Evolutionary conservation across 1,284 basidiomycete species (phyloP).

Genomic region (Tylopilus sp.): DNA sequence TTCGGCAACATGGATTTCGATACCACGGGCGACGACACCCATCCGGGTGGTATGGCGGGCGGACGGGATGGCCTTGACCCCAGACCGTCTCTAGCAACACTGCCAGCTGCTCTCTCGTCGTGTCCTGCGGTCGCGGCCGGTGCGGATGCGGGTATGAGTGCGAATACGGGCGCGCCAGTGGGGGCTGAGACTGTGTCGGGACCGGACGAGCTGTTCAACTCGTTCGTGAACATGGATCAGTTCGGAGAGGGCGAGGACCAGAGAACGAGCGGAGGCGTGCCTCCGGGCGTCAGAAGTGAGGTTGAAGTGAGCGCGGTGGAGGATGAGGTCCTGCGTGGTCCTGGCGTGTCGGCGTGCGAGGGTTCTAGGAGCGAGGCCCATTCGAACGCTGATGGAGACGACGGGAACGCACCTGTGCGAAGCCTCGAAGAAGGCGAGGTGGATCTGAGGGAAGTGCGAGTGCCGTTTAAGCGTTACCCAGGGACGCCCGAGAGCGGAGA

Average conservation of each 20-base stretch:
- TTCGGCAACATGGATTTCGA: constrained; percentile 19
- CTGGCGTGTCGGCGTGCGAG: neutral
- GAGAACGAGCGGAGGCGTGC: neutral
- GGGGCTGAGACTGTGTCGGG: constrained; percentile 9
- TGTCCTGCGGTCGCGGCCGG: neutral
- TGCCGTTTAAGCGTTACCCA: neutral
- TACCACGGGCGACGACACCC: neutral
- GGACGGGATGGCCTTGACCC: constrained; percentile 10
- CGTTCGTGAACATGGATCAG: constrained; percentile 29
- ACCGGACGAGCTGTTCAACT: constrained; percentile 21
- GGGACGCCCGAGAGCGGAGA: constrained; percentile 19
- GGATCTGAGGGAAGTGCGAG: constrained; percentile 2
- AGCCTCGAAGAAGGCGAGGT: constrained; percentile 25
- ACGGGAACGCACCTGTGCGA: constrained; percentile 6
- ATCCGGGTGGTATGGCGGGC: neutral
- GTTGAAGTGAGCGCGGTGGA: neutral
- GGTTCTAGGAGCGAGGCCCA: neutral
- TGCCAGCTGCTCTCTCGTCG: neutral
- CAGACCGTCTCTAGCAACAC: constrained; percentile 1
- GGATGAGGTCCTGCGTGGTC: neutral
- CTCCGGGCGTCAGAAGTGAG: neutral
- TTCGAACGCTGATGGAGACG: neutral
- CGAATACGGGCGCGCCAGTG: neutral
- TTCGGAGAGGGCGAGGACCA: constrained; percentile 6
- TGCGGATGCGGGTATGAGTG: neutral